These are phyloP conservation scores for Ochetophila trinervis DNA, from an alignment of 306 rosid genomes.

Conservation along the genomic window DNA sequence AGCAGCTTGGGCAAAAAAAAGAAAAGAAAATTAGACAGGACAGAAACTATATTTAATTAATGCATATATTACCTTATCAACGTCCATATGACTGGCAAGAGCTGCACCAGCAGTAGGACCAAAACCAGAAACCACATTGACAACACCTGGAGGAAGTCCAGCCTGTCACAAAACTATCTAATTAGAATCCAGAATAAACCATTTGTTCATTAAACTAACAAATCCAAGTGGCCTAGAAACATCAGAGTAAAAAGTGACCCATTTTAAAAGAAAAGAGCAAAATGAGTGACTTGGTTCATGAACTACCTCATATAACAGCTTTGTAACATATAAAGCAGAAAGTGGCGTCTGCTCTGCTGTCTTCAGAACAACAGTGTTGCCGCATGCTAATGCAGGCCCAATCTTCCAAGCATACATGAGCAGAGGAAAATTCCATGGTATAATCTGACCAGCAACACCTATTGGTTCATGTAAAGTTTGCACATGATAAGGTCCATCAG, in stretches of 20 bases:
- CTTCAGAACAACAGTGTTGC: slow-evolving; percentile 77
- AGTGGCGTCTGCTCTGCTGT: slow-evolving; percentile 97
- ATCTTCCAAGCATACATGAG: slow-evolving; percentile 91
- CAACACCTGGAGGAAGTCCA: slow-evolving; percentile 87
- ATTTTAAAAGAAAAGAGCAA: background rate
- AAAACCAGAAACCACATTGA: slow-evolving; percentile 79
- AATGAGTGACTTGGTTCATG: slow-evolving; percentile 1
- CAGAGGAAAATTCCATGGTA: slow-evolving; percentile 98
- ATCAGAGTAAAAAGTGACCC: background rate
- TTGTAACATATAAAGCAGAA: slow-evolving; percentile 66
- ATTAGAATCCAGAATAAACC: background rate
- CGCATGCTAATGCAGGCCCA: slow-evolving; percentile 88
- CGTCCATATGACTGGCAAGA: slow-evolving; percentile 90
- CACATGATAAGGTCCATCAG: slow-evolving; percentile 73
- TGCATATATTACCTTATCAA: slow-evolving; percentile 68
- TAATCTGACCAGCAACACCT: slow-evolving; percentile 93
- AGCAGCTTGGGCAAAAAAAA: too few species aligned
- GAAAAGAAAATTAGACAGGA: background rate
- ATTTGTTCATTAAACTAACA: background rate
- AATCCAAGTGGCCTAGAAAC: slow-evolving; percentile 1
- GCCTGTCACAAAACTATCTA: slow-evolving; percentile 49
- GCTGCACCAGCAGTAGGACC: slow-evolving; percentile 98
- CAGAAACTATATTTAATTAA: background rate
- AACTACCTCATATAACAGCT: slow-evolving; percentile 69
- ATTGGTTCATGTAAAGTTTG: slow-evolving; percentile 93